Conservation (phyloP, 2,329 filamentous ascomycete genomes). For the Metarhizium guizhouense region DNA sequence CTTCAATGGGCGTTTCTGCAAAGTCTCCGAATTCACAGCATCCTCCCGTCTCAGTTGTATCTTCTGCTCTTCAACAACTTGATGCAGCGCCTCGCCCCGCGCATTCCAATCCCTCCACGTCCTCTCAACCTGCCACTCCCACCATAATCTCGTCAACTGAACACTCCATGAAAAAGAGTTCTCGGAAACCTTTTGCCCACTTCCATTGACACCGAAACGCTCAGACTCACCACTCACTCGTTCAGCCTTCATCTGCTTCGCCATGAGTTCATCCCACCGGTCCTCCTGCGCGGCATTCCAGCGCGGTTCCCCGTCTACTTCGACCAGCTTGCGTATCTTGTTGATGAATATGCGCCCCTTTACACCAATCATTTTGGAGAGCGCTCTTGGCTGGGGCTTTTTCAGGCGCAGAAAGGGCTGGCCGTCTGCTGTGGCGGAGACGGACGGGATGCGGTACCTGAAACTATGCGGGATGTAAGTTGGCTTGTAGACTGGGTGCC, state of each 20-base stretch:
- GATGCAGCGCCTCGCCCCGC: slow-evolving; percentile 29
- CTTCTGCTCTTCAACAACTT: slow-evolving; percentile 31
- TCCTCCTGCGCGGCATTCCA: slow-evolving; percentile 32
- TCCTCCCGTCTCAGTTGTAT: slow-evolving; percentile 16
- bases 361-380: slow-evolving; percentile 49
- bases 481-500: slow-evolving; percentile 36
- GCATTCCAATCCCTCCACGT: slow-evolving; percentile 31
- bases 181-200: slow-evolving; percentile 3
- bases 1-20: neutral
- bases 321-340: slow-evolving; percentile 27
- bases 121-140: slow-evolving; percentile 19
- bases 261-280: slow-evolving; percentile 35
- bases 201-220: neutral
- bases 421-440: slow-evolving; percentile 42
- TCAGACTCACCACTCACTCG: neutral
- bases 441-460: slow-evolving; percentile 40
- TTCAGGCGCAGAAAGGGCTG: slow-evolving; percentile 57
- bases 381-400: slow-evolving; percentile 53
- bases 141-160: slow-evolving; percentile 22
- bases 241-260: slow-evolving; percentile 12
- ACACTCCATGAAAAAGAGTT: slow-evolving; percentile 21
- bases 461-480: slow-evolving; percentile 28
- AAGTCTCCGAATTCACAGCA: neutral
- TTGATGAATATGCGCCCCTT: slow-evolving; percentile 36
- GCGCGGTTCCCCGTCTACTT: slow-evolving; percentile 29